A percentile compares a stretch with the other conserved stretches of the same genome.
Evolutionary conservation across 345 rosid genomes (phyloP).

Genomic region (Aquilaria yunnanensis): DNA sequence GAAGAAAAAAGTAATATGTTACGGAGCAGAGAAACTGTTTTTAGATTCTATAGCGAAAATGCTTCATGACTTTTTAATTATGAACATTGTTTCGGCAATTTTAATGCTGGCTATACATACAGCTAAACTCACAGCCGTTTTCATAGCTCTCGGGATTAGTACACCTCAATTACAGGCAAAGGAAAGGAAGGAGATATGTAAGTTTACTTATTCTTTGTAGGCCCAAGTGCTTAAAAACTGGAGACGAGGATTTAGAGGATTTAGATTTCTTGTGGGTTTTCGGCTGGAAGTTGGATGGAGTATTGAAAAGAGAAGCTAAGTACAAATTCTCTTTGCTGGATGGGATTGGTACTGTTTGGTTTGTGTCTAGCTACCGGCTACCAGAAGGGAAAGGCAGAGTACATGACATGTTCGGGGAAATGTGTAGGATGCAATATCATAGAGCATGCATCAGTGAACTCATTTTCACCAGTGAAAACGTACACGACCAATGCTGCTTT

Average conservation of each 20-base stretch:
- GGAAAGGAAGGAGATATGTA: no score
- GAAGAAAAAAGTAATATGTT: neutral
- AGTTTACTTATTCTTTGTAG: constrained; percentile 10
- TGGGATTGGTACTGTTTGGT: constrained; percentile 16
- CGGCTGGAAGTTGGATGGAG: constrained; percentile 26
- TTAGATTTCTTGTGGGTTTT: constrained; percentile 56
- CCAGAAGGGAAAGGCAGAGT: constrained; percentile 11
- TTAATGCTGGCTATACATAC: neutral
- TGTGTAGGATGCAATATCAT: neutral
- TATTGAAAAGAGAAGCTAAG: constrained; percentile 9
- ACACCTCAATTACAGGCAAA: constrained; percentile 4
- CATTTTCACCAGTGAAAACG: no score
- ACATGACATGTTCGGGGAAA: constrained; percentile 12
- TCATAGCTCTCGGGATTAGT: constrained; percentile 12
- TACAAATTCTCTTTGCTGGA: constrained; percentile 10
- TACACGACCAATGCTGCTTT: no score
- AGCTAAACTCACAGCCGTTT: constrained; percentile 18
- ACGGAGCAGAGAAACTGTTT: neutral
- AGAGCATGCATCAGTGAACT: no score
- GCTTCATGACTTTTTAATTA: neutral
- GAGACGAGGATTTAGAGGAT: constrained; percentile 21
- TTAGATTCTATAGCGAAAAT: no score
- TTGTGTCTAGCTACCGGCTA: constrained; percentile 7
- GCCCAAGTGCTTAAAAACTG: constrained; percentile 51
- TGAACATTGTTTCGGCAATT: neutral